Percentiles rank a stretch among this genome's conserved stretches.
Conservation (phyloP, 768 basidiomycete species). For the Tricholoma saponaceum region DNA sequence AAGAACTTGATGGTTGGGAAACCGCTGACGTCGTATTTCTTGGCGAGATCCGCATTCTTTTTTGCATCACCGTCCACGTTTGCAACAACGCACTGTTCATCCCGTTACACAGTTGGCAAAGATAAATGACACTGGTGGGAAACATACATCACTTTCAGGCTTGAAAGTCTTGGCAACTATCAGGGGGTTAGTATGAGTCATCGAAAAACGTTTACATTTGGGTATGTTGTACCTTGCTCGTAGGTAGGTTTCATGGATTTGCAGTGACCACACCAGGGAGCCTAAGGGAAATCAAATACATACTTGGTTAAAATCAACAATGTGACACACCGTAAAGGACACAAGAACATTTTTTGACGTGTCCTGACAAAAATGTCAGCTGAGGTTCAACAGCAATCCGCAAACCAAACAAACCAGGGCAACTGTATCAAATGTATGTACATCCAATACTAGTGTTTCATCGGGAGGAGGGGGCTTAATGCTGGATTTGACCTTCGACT, state of each 20-base stretch:
- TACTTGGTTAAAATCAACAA: conserved; percentile 3
- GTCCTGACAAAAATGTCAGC: conserved; percentile 36
- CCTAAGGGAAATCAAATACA: conserved; percentile 26
- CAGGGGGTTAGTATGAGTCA: neutral
- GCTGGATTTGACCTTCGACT: conserved; percentile 81
- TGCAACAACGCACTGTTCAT: conserved; percentile 74
- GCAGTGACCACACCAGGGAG: conserved; percentile 94
- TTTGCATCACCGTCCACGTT: conserved; percentile 89
- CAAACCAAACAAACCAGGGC: conserved; percentile 47
- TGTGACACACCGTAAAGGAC: conserved; percentile 61
- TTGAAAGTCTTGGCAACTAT: conserved; percentile 77
- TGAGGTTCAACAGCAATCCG: neutral
- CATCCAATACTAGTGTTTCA: conserved; percentile 61
- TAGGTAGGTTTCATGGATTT: conserved; percentile 85
- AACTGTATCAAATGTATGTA: conserved; percentile 70
- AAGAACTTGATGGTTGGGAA: conserved; percentile 98
- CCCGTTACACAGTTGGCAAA: neutral
- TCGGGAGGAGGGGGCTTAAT: conserved; percentile 84
- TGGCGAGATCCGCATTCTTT: conserved; percentile 67
- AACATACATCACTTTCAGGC: conserved; percentile 65
- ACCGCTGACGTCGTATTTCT: conserved; percentile 66
- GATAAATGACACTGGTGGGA: neutral
- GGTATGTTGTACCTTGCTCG: conserved; percentile 54
- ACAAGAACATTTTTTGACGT: conserved; percentile 79
- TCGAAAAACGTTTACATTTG: neutral